These are phyloP conservation scores for Ramalina intermedia DNA, from an alignment of 495 filamentous ascomycete species.

Conservation along the genomic window DNA sequence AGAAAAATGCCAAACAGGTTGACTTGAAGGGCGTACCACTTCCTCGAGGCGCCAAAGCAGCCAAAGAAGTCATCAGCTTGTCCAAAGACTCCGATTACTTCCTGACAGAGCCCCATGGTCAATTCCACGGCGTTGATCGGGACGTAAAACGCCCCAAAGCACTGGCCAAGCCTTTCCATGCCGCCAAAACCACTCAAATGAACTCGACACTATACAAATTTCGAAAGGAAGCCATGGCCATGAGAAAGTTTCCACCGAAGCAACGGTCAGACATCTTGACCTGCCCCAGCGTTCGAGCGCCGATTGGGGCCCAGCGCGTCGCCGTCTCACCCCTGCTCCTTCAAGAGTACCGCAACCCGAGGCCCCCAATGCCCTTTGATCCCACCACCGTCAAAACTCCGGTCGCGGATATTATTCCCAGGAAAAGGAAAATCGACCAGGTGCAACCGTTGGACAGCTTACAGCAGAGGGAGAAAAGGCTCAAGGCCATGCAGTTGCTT, in stretches of 20 bases:
- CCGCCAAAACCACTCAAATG: too few relatives aligned
- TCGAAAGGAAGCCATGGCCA: conserved; percentile 20
- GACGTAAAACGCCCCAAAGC: neutral
- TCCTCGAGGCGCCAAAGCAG: neutral
- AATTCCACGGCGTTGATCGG: neutral
- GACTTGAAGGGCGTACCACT: conserved; percentile 8
- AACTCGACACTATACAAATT: conserved; percentile 10
- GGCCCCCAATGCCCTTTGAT: conserved; percentile 5
- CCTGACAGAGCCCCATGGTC: neutral
- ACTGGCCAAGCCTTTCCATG: too few relatives aligned
- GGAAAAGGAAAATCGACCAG: conserved; percentile 5
- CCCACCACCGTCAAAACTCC: conserved; percentile 2
- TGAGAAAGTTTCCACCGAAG: conserved; percentile 25
- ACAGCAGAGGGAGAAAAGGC: conserved; percentile 9
- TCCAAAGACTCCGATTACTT: neutral
- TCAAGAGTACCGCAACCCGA: conserved; percentile 27
- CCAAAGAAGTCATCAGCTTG: neutral
- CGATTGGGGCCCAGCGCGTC: conserved; percentile 23
- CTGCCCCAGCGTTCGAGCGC: conserved; percentile 28
- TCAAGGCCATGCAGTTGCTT: conserved; percentile 3
- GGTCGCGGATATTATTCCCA: conserved; percentile 1
- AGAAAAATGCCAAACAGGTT: conserved; percentile 26
- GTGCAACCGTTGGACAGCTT: neutral
- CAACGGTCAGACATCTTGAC: conserved; percentile 9
- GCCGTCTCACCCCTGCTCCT: conserved; percentile 29